phyloP scores from a whole-genome alignment of 2,329 filamentous ascomycete genomes.

The Hansfordia pulvinata region DNA sequence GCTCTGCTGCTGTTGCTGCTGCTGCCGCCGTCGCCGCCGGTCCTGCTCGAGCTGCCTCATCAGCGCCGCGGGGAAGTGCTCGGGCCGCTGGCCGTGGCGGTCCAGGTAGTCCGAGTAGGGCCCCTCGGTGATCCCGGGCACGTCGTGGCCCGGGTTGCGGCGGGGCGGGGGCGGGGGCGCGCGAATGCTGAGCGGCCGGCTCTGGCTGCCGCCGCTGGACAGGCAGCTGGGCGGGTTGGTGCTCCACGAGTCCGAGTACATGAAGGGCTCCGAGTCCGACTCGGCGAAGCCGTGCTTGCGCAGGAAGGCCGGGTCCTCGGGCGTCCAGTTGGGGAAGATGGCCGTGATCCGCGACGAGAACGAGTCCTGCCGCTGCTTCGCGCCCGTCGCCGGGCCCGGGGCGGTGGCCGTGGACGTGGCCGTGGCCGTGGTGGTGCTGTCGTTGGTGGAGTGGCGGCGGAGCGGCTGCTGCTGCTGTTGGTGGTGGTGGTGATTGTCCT shows the following conservation, averaged over 20 bases:
- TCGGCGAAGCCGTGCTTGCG: constrained; percentile 3
- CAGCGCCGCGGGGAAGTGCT: constrained; percentile 4
- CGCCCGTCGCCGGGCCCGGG: constrained; percentile 1
- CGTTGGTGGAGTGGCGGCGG: no score
- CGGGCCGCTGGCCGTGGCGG: constrained; percentile 2
- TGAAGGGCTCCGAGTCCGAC: background rate
- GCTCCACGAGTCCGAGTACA: background rate
- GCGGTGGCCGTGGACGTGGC: no score
- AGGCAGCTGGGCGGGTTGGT: no score
- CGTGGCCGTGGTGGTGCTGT: no score
- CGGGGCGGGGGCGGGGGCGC: background rate
- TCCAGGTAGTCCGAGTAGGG: constrained; percentile 5
- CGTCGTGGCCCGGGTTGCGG: constrained; percentile 3
- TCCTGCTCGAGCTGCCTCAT: constrained; percentile 2
- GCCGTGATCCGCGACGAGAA: constrained; percentile 2
- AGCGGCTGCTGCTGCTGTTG: no score
- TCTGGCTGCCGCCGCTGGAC: no score
- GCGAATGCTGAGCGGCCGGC: no score
- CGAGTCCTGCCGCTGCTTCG: constrained; percentile 2
- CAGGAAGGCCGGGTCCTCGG: constrained; percentile 3
- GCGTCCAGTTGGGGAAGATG: constrained; percentile 4
- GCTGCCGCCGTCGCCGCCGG: constrained; percentile 1
- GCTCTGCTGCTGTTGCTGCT: background rate
- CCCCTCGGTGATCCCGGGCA: constrained; percentile 4
- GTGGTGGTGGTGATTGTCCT: no score